phyloP scores from a whole-genome alignment of 2,329 filamentous ascomycete species.

The Hortaea werneckii region DNA sequence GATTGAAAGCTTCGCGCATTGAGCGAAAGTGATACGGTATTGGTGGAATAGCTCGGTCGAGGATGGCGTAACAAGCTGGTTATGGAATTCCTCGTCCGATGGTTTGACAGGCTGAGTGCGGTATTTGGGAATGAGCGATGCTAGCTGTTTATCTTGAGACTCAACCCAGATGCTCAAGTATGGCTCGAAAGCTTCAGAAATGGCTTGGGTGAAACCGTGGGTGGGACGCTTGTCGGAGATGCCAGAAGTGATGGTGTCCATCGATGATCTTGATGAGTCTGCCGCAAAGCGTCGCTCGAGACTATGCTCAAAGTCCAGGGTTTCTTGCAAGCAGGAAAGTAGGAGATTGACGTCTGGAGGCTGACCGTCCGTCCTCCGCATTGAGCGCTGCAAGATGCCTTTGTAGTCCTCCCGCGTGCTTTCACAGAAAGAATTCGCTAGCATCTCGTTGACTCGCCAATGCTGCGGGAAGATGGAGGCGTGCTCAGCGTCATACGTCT shows the following conservation, averaged over 20 bases:
- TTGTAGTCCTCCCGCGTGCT: slow-evolving; percentile 93
- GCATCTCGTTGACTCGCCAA: slow-evolving; percentile 83
- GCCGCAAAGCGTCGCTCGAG: slow-evolving; percentile 74
- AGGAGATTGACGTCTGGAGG: slow-evolving; percentile 83
- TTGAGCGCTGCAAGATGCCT: slow-evolving; percentile 77
- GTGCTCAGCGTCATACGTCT: slow-evolving; percentile 91
- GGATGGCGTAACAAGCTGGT: slow-evolving; percentile 80
- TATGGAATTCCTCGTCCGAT: slow-evolving; percentile 81
- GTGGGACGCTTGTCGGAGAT: slow-evolving; percentile 51
- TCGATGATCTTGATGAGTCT: slow-evolving; percentile 55
- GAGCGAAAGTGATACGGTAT: slow-evolving; percentile 82
- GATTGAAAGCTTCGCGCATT: slow-evolving; percentile 92
- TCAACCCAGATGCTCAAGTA: slow-evolving; percentile 97
- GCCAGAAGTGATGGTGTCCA: slow-evolving; percentile 67
- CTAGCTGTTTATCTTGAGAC: slow-evolving; percentile 81
- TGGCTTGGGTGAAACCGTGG: slow-evolving; percentile 75
- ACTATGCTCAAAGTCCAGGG: slow-evolving; percentile 89
- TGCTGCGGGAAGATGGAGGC: slow-evolving; percentile 72
- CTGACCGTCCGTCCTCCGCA: slow-evolving; percentile 65
- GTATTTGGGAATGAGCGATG: slow-evolving; percentile 77
- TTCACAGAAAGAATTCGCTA: slow-evolving; percentile 89
- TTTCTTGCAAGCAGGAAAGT: slow-evolving; percentile 84
- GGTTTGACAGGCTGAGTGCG: slow-evolving; percentile 70
- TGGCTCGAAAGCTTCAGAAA: slow-evolving; percentile 93
- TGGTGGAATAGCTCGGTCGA: slow-evolving; percentile 97